Percentiles rank a stretch among this genome's conserved stretches.
These are phyloP conservation scores for Hortaea sp. DNA, from an alignment of 2,329 filamentous ascomycete genomes.

Conservation along the genomic window DNA sequence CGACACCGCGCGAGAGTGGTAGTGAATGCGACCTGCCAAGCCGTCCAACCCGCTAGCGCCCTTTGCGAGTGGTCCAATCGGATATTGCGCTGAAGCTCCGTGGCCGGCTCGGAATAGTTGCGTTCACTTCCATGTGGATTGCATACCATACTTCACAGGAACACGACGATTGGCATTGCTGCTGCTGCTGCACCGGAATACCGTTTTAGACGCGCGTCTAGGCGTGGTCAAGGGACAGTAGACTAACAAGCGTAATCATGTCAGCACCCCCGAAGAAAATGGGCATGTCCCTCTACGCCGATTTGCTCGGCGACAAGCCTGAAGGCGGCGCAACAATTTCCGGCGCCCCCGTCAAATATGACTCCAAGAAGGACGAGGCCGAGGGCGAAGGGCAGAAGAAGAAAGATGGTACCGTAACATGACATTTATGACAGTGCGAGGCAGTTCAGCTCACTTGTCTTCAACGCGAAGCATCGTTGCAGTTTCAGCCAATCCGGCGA, in stretches of 20 bases:
- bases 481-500: constrained; percentile 79
- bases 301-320: constrained; percentile 56
- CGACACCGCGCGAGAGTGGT: too few species aligned
- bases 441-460: constrained; percentile 35
- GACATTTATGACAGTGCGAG: constrained; percentile 3
- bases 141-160: too few species aligned
- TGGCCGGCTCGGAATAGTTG: too few species aligned
- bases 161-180: too few species aligned
- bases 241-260: constrained; percentile 6
- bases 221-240: too few species aligned
- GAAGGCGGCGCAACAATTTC: constrained; percentile 56
- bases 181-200: too few species aligned
- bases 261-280: constrained; percentile 15
- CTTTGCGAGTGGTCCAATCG: too few species aligned
- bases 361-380: constrained; percentile 45
- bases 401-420: constrained; percentile 49
- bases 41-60: too few species aligned
- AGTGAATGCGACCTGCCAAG: too few species aligned
- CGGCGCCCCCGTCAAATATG: constrained; percentile 63
- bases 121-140: too few species aligned
- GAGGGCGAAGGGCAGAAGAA: constrained; percentile 41
- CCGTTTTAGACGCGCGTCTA: too few species aligned
- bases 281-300: constrained; percentile 51
- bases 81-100: too few species aligned
- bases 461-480: constrained; percentile 49